Percentiles rank a stretch among this genome's conserved stretches.
phyloP scores from a whole-genome alignment of 345 rosid genomes.

The Aquilaria sinensis region DNA sequence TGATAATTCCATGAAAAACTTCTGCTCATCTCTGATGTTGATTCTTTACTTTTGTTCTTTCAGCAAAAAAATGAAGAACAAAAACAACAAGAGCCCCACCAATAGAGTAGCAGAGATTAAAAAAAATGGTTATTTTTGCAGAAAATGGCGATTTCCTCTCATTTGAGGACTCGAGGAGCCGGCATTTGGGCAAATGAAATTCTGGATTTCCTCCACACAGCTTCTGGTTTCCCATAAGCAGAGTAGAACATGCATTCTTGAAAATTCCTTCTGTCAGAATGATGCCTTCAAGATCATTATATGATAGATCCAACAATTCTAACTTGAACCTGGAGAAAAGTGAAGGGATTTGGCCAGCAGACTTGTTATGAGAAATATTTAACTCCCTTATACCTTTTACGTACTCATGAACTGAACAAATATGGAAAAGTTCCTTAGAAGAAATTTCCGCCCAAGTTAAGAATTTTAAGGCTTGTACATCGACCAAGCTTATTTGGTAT shows the following conservation, averaged over 20 bases:
- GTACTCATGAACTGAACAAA: slow-evolving; percentile 17
- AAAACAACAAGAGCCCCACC: neutral
- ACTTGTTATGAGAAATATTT: slow-evolving; percentile 30
- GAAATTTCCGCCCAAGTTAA: slow-evolving; percentile 10
- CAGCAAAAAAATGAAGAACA: neutral
- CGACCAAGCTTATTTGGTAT: slow-evolving; percentile 21
- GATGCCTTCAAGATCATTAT: slow-evolving; percentile 34
- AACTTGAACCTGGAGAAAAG: neutral
- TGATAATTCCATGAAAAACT: neutral
- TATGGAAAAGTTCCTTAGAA: slow-evolving; percentile 29
- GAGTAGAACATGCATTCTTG: slow-evolving; percentile 19
- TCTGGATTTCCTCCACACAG: slow-evolving; percentile 28
- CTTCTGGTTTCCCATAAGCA: slow-evolving; percentile 18
- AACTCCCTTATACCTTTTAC: slow-evolving; percentile 16
- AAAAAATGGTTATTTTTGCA: neutral
- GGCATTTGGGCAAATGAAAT: slow-evolving; percentile 3
- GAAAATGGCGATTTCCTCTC: neutral
- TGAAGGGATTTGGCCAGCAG: slow-evolving; percentile 21
- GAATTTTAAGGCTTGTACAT: slow-evolving; percentile 14
- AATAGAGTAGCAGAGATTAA: neutral
- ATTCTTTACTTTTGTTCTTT: neutral
- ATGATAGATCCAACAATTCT: slow-evolving; percentile 19
- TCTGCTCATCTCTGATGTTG: neutral
- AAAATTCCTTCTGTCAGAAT: slow-evolving; percentile 25
- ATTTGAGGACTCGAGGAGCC: too few species aligned